A percentile compares a stretch with the other conserved stretches of the same genome.
Evolutionary conservation across 129 eudicot species (phyloP).

Genomic region (Chrysanthemum lavandulifolium): DNA sequence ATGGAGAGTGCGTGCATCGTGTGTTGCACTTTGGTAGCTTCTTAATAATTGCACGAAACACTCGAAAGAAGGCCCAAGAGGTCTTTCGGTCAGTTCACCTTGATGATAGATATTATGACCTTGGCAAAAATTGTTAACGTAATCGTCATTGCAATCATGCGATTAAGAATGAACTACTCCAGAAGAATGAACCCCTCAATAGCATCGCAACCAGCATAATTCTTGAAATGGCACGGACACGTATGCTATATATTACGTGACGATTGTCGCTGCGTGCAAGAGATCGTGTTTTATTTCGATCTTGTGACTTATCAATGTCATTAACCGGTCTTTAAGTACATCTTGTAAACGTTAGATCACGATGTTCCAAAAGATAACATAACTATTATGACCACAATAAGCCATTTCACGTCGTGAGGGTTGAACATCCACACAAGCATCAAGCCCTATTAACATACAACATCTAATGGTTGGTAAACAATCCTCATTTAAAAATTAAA

Average conservation of each 20-base stretch:
- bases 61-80: slow-evolving; percentile 3
- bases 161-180: slow-evolving; percentile 9
- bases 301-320: slow-evolving; percentile 7
- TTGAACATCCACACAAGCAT: slow-evolving; percentile 23
- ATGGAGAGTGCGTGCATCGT: too few relatives aligned
- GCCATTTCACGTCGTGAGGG: slow-evolving; percentile 18
- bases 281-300: not conserved
- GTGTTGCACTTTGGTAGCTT: not conserved
- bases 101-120: slow-evolving; percentile 16
- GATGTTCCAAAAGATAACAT: slow-evolving; percentile 18
- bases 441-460: slow-evolving; percentile 7
- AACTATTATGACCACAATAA: slow-evolving; percentile 5
- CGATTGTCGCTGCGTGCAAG: not conserved
- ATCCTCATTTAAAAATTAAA: too few relatives aligned
- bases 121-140: not conserved
- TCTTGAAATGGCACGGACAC: not conserved
- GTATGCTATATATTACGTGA: slow-evolving; percentile 3
- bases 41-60: not conserved
- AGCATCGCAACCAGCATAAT: not conserved
- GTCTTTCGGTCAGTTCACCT: slow-evolving; percentile 2
- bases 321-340: not conserved
- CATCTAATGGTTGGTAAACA: not conserved
- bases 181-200: not conserved
- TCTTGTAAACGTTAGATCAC: not conserved
- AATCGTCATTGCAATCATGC: not conserved